These are phyloP conservation scores for Acer campestre DNA, from an alignment of 345 rosid species.

Conservation along the genomic window DNA sequence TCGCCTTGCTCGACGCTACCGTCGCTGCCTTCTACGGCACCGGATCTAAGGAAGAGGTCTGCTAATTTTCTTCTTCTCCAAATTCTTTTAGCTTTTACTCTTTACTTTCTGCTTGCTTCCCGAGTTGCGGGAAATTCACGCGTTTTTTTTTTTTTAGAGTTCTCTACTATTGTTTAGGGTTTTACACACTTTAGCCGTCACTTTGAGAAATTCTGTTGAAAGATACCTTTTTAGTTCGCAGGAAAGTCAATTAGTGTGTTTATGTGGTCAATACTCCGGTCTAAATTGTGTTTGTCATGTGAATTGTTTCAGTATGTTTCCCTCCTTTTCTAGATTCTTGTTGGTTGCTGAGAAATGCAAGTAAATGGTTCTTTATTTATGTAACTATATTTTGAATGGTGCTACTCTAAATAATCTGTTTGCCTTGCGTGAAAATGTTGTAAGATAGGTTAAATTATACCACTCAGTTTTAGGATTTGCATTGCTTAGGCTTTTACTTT, in stretches of 20 bases:
- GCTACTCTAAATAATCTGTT: background rate
- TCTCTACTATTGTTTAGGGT: background rate
- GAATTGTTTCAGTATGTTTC: too few relatives aligned
- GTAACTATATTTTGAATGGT: background rate
- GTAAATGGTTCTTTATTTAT: background rate
- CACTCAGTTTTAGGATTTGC: background rate
- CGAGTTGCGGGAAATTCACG: background rate
- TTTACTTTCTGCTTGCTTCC: background rate
- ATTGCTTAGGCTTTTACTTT: background rate
- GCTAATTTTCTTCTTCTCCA: background rate
- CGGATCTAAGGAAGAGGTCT: slow-evolving; percentile 99
- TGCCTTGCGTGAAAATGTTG: background rate
- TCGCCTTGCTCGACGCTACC: slow-evolving; percentile 86
- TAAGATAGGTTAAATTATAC: background rate
- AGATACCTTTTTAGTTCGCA: background rate
- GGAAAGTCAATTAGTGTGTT: background rate
- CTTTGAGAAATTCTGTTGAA: background rate
- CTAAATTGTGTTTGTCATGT: too few relatives aligned
- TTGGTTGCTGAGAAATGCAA: background rate
- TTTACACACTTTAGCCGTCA: background rate
- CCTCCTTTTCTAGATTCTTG: too few relatives aligned
- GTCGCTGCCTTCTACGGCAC: slow-evolving; percentile 99
- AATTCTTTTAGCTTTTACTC: background rate
- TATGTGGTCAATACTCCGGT: too few relatives aligned
- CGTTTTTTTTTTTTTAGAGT: background rate